These are phyloP conservation scores for Ceratobasidium sp. DNA, from an alignment of 1,284 basidiomycete species.

Conservation along the genomic window DNA sequence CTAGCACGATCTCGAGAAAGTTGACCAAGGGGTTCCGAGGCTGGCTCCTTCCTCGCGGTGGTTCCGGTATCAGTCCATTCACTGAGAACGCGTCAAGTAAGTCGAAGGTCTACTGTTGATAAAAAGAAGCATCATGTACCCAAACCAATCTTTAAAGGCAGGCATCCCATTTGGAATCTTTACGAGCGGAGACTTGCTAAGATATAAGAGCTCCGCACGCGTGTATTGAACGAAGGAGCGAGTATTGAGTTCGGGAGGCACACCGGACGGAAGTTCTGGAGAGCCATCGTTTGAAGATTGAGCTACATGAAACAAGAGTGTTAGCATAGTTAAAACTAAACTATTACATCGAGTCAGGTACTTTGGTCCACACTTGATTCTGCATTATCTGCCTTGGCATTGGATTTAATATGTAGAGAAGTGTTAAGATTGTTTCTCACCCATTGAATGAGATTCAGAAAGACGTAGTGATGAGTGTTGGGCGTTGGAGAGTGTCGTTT, in stretches of 20 bases:
- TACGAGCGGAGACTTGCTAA: slow-evolving; percentile 82
- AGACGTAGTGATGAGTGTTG: background rate
- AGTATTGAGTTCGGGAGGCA: slow-evolving; percentile 2
- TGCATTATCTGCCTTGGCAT: slow-evolving; percentile 19
- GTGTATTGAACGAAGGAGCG: slow-evolving; percentile 67
- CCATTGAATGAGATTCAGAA: slow-evolving; percentile 15
- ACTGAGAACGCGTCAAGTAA: slow-evolving; percentile 56
- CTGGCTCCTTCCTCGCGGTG: slow-evolving; percentile 69
- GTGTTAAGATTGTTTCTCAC: background rate
- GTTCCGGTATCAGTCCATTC: slow-evolving; percentile 52
- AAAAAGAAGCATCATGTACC: slow-evolving; percentile 64
- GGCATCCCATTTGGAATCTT: slow-evolving; percentile 78
- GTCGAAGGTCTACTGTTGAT: slow-evolving; percentile 61
- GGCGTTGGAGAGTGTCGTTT: background rate
- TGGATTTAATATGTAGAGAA: background rate
- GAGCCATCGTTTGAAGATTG: background rate
- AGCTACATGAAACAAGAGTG: background rate
- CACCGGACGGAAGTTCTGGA: background rate
- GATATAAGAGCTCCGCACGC: slow-evolving; percentile 70
- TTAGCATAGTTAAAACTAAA: background rate
- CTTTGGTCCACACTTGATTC: slow-evolving; percentile 33
- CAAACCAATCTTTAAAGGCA: slow-evolving; percentile 85
- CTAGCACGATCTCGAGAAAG: slow-evolving; percentile 37
- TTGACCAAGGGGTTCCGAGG: slow-evolving; percentile 60
- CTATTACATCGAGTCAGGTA: slow-evolving; percentile 9